These are phyloP conservation scores for Pseudogymnoascus sp. DNA, from an alignment of 2,329 filamentous ascomycete genomes.

Conservation along the genomic window DNA sequence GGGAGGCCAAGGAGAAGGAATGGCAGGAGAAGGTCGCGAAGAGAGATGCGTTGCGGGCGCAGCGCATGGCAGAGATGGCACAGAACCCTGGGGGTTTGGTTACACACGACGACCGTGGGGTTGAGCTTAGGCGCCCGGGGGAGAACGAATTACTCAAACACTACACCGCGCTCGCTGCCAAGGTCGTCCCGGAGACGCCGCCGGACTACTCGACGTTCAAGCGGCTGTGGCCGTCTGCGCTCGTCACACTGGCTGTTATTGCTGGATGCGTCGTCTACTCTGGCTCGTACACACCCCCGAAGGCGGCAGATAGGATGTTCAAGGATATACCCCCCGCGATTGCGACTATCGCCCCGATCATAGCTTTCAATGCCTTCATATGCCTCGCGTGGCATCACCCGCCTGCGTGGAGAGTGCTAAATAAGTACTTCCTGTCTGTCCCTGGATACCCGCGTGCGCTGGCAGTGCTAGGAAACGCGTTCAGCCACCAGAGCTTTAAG, in stretches of 20 bases:
- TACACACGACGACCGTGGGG: conserved; percentile 14
- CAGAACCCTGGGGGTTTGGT: conserved; percentile 22
- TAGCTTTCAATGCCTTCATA: conserved; percentile 50
- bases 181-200: conserved; percentile 42
- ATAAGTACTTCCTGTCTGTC: conserved; percentile 58
- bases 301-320: conserved; percentile 42
- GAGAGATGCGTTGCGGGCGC: conserved; percentile 38
- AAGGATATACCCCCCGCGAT: conserved; percentile 53
- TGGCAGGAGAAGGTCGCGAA: conserved; percentile 36
- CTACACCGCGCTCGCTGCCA: conserved; percentile 34
- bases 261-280: conserved; percentile 37
- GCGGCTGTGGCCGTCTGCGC: conserved; percentile 47
- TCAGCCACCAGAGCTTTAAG: conserved; percentile 56
- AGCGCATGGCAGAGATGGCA: conserved; percentile 39
- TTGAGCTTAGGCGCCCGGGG: conserved; percentile 23
- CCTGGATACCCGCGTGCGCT: conserved; percentile 56
- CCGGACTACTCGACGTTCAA: conserved; percentile 45
- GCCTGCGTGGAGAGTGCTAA: conserved; percentile 56
- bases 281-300: conserved; percentile 45
- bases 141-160: conserved; percentile 23
- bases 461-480: conserved; percentile 54
- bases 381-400: conserved; percentile 55
- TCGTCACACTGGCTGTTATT: conserved; percentile 39
- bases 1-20: conserved; percentile 40
- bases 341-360: conserved; percentile 55